Evolutionary conservation across 306 rosid species (phyloP), one percentile per base, ranked within the genome.

Genomic region (Begonia peltatifolia): DNA sequence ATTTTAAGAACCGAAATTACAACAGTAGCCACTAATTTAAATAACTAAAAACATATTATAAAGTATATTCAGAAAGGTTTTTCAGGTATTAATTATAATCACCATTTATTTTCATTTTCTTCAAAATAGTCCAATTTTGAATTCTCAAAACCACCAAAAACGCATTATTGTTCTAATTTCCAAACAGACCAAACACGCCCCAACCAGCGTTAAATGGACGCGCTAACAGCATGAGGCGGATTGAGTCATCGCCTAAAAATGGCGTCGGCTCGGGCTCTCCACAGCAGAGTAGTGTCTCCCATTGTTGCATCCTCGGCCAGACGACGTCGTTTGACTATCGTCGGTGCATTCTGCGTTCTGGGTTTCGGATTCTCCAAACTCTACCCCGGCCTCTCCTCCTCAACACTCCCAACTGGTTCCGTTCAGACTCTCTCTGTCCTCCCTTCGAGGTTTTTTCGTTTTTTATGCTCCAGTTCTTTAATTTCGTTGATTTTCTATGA

Each of bases 311-410:
- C 81, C 18, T 13, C 79, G 0, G 13, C 64, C 0, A 9, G 78
- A 62, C 88, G 92, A 61, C 88, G 95, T 57, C 95, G 88, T 77
- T 54, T 83, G 9, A 95, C 94, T 9, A 55, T 84, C 1, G 78
- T 82, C 3, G 93, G 97, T 3, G 94, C 94, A 22, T 64, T 82
- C 65, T 89, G 94, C 74, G 17, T 89, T 48, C 75, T 78, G 55
- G 72, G 84, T 59, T 65, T 82, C 11, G 95, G 95, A 42, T 18
- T 85, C 76, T 68, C 90, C 71, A 71, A 74, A 58, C 55, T 83
- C 67, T 73, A 59, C 47, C 48, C 84, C 0, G 50, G 71, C 13
- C 42, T 71, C 3, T 67, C 47, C 51, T 69, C 73, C 48, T 62
- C 78, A 42, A 41, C 79, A 25, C 61, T 66, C 83, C 79, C 57